Conservation (phyloP, 139 green algal species). For the Coelastrella sp. region DNA sequence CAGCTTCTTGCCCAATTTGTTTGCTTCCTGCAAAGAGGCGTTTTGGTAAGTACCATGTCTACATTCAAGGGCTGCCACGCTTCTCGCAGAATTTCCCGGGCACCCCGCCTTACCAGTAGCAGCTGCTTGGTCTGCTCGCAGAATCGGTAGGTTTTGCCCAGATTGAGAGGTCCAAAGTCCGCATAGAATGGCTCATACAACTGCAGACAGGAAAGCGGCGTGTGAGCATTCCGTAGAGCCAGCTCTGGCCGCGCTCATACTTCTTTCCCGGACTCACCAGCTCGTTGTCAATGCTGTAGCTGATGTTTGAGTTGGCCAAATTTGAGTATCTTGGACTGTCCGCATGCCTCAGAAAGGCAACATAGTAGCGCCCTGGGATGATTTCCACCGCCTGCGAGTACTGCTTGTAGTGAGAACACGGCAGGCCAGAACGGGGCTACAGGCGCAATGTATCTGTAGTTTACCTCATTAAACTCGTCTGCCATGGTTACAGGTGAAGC, state of each 20-base stretch:
- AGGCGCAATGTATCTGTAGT: background rate
- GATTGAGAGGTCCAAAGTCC: slow-evolving; percentile 95
- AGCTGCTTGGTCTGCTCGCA: slow-evolving; percentile 76
- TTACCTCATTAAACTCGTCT: slow-evolving; percentile 32
- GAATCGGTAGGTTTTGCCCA: slow-evolving; percentile 87
- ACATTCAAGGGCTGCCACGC: background rate
- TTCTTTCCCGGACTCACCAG: slow-evolving; percentile 62
- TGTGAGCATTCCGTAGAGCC: background rate
- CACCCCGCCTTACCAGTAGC: slow-evolving; percentile 66
- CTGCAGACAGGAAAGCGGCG: slow-evolving; percentile 50
- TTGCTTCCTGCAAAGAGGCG: slow-evolving; percentile 63
- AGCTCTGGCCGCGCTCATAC: background rate
- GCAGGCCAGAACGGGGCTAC: background rate
- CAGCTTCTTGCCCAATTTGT: slow-evolving; percentile 66
- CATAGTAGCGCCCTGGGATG: slow-evolving; percentile 74
- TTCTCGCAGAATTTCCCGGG: background rate
- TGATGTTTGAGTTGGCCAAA: slow-evolving; percentile 57
- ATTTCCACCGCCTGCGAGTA: slow-evolving; percentile 70
- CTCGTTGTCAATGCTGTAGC: slow-evolving; percentile 78
- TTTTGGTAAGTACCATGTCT: background rate
- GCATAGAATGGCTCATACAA: slow-evolving; percentile 94
- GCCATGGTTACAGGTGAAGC: background rate
- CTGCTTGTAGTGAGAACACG: background rate
- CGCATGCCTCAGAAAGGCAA: slow-evolving; percentile 58
- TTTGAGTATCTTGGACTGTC: slow-evolving; percentile 52